phyloP scores from a whole-genome alignment of 2,329 filamentous ascomycete species.

The Sphaerulina populicola region DNA sequence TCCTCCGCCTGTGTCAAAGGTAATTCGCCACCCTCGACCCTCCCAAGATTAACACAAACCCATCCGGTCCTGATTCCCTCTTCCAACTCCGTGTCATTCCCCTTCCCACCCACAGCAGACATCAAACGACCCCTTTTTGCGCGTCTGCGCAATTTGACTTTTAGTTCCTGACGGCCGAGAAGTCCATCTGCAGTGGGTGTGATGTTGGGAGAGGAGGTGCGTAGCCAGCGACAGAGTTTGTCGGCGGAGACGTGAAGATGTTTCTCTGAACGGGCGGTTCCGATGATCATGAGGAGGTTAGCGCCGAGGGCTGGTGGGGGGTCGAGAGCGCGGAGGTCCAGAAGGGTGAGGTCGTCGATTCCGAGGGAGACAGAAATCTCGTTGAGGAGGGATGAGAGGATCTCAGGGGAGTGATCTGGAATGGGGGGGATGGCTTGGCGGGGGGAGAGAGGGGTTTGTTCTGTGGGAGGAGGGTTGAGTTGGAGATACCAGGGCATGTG shows the following conservation, averaged over 20 bases:
- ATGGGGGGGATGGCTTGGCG: slow-evolving; percentile 54
- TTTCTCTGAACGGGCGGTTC: slow-evolving; percentile 82
- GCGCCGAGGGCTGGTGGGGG: slow-evolving; percentile 80
- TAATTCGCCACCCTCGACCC: slow-evolving; percentile 60
- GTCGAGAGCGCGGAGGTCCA: slow-evolving; percentile 77
- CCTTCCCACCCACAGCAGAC: slow-evolving; percentile 56
- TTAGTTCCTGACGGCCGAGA: slow-evolving; percentile 82
- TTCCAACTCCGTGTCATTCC: slow-evolving; percentile 55
- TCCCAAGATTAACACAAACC: slow-evolving; percentile 87
- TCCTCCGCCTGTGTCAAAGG: slow-evolving; percentile 37
- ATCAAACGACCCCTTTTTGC: slow-evolving; percentile 73
- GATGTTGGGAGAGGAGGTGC: slow-evolving; percentile 58
- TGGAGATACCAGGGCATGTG: slow-evolving; percentile 77
- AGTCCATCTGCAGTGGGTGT: slow-evolving; percentile 76
- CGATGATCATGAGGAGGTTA: slow-evolving; percentile 86
- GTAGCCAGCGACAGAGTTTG: slow-evolving; percentile 77
- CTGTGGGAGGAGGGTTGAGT: slow-evolving; percentile 38
- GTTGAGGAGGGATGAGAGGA: slow-evolving; percentile 64
- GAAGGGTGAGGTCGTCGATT: slow-evolving; percentile 67
- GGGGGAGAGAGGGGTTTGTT: slow-evolving; percentile 40
- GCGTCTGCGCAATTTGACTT: slow-evolving; percentile 73
- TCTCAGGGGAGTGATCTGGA: slow-evolving; percentile 60
- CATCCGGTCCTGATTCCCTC: slow-evolving; percentile 88
- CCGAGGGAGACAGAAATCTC: slow-evolving; percentile 79
- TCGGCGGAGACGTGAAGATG: slow-evolving; percentile 88